Percentiles rank a stretch among this genome's conserved stretches.
Evolutionary conservation across 257 asterid genomes (phyloP).

Genomic region (Capsicum rhomboideum): DNA sequence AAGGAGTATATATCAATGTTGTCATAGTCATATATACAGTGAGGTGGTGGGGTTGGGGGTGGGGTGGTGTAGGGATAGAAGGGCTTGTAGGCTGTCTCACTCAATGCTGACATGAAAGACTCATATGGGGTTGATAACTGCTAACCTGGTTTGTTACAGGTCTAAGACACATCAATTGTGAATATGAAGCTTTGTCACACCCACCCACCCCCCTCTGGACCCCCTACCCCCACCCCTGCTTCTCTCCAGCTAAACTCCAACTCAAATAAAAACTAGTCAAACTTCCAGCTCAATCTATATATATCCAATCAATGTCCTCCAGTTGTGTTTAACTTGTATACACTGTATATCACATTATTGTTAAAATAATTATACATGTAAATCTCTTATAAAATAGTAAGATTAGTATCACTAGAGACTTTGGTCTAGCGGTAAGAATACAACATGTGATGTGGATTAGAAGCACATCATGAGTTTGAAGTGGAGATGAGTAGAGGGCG

Average conservation of each 20-base stretch:
- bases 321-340: neutral
- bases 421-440: neutral
- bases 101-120: slow-evolving; percentile 5
- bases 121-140: slow-evolving; percentile 2
- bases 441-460: neutral
- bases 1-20: neutral
- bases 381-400: neutral
- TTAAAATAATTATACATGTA: neutral
- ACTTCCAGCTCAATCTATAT: neutral
- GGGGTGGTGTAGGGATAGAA: neutral
- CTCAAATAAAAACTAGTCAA: neutral
- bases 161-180: slow-evolving; percentile 7
- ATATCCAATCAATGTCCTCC: neutral
- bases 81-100: slow-evolving; percentile 10
- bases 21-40: neutral
- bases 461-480: neutral
- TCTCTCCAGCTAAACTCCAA: neutral
- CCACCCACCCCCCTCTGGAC: neutral
- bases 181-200: neutral
- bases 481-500: neutral
- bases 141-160: slow-evolving; percentile 6
- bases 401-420: neutral
- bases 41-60: neutral
- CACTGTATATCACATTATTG: too few species aligned
- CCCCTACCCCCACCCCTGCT: neutral